These are phyloP conservation scores for Triticum aestivum DNA, from an alignment of 176 grass and related monocot genomes.

Conservation along the genomic window IWGSC_CS_RefSeq_v2.1 NC_057794.1:538612917-538613416, in stretches of 20 bases:
- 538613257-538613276: too few relatives aligned
- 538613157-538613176: not conserved
- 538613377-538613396: not conserved
- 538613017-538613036: constrained; percentile 86
- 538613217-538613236: too few relatives aligned
- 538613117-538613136: not conserved
- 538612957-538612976: constrained; percentile 68
- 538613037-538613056: constrained; percentile 82
- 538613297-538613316: too few relatives aligned
- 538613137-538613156: not conserved
- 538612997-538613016: constrained; percentile 87
- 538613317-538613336: too few relatives aligned
- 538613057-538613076: constrained; percentile 45
- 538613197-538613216: not conserved
- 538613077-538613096: too few relatives aligned
- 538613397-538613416: not conserved
- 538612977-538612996: constrained; percentile 78
- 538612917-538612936: constrained; percentile 77
- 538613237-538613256: too few relatives aligned
- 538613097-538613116: too few relatives aligned
- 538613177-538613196: not conserved
- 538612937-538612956: constrained; percentile 79
- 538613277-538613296: too few relatives aligned
- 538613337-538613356: too few relatives aligned
- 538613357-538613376: too few relatives aligned